Evolutionary conservation across 116 monocot species (phyloP).

Genomic region (Papilionanthe hybrid): DNA sequence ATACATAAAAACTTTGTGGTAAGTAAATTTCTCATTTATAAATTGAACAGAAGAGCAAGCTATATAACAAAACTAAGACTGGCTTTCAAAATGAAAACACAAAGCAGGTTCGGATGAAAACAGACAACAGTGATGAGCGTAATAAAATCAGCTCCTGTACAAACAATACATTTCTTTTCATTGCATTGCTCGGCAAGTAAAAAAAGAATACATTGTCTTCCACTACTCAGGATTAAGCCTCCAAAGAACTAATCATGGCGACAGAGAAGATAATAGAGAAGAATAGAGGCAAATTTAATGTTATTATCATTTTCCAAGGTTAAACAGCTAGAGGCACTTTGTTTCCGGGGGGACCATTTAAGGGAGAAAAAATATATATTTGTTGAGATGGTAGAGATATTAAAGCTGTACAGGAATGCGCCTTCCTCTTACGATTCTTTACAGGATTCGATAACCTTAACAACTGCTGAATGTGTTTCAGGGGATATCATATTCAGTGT

Average conservation of each 20-base stretch:
- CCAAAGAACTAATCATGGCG: neutral
- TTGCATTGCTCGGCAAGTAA: neutral
- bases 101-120: neutral
- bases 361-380: neutral
- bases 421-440: slow-evolving; percentile 45
- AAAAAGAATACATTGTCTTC: neutral
- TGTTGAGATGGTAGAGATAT: neutral
- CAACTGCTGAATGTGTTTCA: slow-evolving; percentile 81
- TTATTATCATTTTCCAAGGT: neutral
- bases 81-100: neutral
- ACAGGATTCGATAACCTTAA: slow-evolving; percentile 90
- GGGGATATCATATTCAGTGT: slow-evolving; percentile 86
- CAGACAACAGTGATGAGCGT: neutral
- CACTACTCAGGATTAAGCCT: neutral
- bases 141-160: neutral
- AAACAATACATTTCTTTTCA: slow-evolving; percentile 2
- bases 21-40: no score
- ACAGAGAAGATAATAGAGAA: neutral
- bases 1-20: no score
- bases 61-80: neutral
- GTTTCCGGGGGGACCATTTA: neutral
- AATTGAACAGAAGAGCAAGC: no score
- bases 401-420: slow-evolving; percentile 57
- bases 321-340: neutral
- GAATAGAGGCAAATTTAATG: neutral